A percentile compares a stretch with the other conserved stretches of the same genome.
Evolutionary conservation across 768 basidiomycete genomes (phyloP).

Genomic region (Cytidiella melzeri): DNA sequence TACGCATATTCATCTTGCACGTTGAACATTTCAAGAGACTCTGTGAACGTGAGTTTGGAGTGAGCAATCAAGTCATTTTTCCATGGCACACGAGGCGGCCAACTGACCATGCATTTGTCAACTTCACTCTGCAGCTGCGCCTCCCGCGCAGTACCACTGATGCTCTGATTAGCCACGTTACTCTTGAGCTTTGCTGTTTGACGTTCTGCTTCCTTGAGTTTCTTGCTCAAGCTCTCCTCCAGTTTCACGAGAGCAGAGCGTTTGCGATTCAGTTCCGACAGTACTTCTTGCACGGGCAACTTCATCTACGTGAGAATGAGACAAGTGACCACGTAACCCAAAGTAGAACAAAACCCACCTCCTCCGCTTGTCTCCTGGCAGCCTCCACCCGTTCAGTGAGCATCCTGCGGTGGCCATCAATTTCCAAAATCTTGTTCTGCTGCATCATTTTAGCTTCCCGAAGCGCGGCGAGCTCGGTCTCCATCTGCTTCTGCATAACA

Average conservation of each 20-base stretch:
- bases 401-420: neutral
- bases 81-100: neutral
- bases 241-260: slow-evolving; percentile 33
- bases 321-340: neutral
- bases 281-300: slow-evolving; percentile 25
- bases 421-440: neutral
- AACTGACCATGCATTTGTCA: slow-evolving; percentile 55
- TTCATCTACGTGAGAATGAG: slow-evolving; percentile 4
- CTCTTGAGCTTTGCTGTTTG: slow-evolving; percentile 41
- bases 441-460: neutral
- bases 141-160: slow-evolving; percentile 26
- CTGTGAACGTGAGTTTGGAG: slow-evolving; percentile 32
- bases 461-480: slow-evolving; percentile 1
- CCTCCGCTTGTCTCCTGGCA: slow-evolving; percentile 27
- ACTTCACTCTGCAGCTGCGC: slow-evolving; percentile 41
- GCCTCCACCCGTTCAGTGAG: neutral
- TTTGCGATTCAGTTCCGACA: slow-evolving; percentile 26
- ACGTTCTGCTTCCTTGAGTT: slow-evolving; percentile 48
- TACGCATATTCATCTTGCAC: slow-evolving; percentile 72
- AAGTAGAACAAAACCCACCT: slow-evolving; percentile 28
- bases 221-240: slow-evolving; percentile 43
- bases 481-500: slow-evolving; percentile 1
- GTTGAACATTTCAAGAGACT: slow-evolving; percentile 84
- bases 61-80: neutral
- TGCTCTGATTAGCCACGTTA: slow-evolving; percentile 20